Base-by-base conservation (phyloP, 1,284 basidiomycete species). In the Thecaphora thlaspeos region DNA sequence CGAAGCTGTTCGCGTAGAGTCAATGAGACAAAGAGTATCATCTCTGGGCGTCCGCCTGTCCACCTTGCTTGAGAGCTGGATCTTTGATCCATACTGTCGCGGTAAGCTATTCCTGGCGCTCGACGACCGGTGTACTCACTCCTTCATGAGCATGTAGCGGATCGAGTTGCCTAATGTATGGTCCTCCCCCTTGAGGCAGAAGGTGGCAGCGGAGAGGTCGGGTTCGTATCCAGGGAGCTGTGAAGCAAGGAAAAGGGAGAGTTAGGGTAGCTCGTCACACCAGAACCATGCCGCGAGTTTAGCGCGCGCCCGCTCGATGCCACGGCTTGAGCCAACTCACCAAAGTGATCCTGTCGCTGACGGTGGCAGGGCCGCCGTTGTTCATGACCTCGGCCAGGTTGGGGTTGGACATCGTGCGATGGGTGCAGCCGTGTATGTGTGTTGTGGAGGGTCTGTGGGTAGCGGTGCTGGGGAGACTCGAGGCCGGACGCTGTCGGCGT, bases 91-190 rank as follows among this genome's bases (percentile, higher is more conserved):
- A n/a, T n/a, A n/a, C n/a, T n/a, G n/a, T n/a, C n/a, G n/a, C n/a
- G n/a, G 17, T 17, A 34, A 34, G 32, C 32, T 34, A 34, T 17
- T 10, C 10, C 32, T 34, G 32, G 17, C 10, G 32, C 32, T 10
- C 17, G 32, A 34, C 30, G 19, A 14, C 14, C 28, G 28, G 14
- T 7, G 7, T 30, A 76, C 86, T 75, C 76, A 97, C 94, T 98
- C 94, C 81, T 97, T 96, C 94, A 97, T 97, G 59, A 97, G 80
- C 88, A 97, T 97, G 90, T 91, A 98, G 49, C 94, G 82, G 43
- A 98, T 82, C 0, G 91, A 84, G 73, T 98, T 98, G 17, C 94
- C 94, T 24, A 97, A 85, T 0, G 93, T 97, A 80, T 97, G 93
- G 9, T 91, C 88, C 81, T 97, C 94, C 76, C 95, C 87, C 76